Percentiles rank a stretch among this genome's conserved stretches.
Conservation (phyloP, 2,329 filamentous ascomycete genomes). For the Cladophialophora bantiana region DNA sequence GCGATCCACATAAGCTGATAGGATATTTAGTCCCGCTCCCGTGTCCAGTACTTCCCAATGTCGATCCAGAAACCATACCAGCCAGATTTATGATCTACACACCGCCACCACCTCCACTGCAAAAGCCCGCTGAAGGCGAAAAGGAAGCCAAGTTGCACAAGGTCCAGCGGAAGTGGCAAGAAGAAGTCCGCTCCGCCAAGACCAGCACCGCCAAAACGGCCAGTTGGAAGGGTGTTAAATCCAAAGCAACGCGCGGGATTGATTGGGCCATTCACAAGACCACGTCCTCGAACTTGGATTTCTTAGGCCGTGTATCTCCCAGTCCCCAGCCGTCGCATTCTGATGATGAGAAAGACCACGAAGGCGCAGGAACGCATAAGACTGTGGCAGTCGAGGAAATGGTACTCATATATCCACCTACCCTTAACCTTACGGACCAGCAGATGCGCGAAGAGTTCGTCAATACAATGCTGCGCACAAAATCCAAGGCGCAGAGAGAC, state of each 20-base stretch:
- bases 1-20: conserved; percentile 52
- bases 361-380: conserved; percentile 45
- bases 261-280: conserved; percentile 51
- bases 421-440: conserved; percentile 42
- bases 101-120: conserved; percentile 52
- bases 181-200: conserved; percentile 54
- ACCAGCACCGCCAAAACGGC: conserved; percentile 49
- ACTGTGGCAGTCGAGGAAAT: conserved; percentile 51
- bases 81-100: conserved; percentile 55
- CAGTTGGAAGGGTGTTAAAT: conserved; percentile 54
- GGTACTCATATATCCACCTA: conserved; percentile 50
- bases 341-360: conserved; percentile 44
- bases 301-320: conserved; percentile 49
- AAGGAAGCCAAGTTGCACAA: conserved; percentile 54
- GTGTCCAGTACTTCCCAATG: conserved; percentile 48
- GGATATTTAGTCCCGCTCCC: conserved; percentile 56
- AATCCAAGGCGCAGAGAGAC: conserved; percentile 52
- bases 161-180: conserved; percentile 55
- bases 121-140: conserved; percentile 50
- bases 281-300: conserved; percentile 53
- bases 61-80: conserved; percentile 46
- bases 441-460: conserved; percentile 52
- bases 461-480: conserved; percentile 51
- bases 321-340: conserved; percentile 35
- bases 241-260: conserved; percentile 50